Base-by-base conservation (phyloP, 2,329 filamentous ascomycete genomes). In the Leptosphaerulina australis region DNA sequence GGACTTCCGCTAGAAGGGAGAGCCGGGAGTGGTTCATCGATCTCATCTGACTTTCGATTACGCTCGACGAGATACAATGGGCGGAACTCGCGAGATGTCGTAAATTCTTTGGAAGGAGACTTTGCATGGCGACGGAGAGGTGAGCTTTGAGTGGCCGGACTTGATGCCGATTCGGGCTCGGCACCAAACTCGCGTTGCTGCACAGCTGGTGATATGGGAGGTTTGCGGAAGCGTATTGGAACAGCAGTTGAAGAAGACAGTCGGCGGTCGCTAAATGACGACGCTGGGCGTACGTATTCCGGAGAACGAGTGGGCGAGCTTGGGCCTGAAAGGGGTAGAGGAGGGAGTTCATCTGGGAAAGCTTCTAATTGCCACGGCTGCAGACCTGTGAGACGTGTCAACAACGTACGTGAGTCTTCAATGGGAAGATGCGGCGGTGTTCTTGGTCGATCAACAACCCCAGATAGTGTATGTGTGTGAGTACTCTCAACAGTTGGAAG, bases 31-130 rank as follows among this genome's bases (percentile, higher is more conserved):
- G 75, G 64, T 31, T 78, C 72, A 4, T 65, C 62, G 11, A 67
- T 44, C 26, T 70, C 68, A 17, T 62, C 54, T 15, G 64, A 58
- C 45, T 73, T 72, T 17, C 69, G 59, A 34, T 71, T 83, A 22
- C 79, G 85, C 70, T 95, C 89, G 5, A 96, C 83, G 17, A 96
- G 84, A 72, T 89, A 93, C 7, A 97, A 76, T 0, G 92, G 92
- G 59, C 88, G 86, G 63, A 92, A 87, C 66, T 94, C 90, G 14
- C 80, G 81, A 56, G 74, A 83, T 34, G 72, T 73, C 52, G 74
- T 78, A 64, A 83, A 83, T 54, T 83, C 80, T 4, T 75, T 74
- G 1, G 81, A 83, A 43, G 72, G 74, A 0, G 76, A 72, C 26
- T 80, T 77, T 35, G 71, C 69, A 53, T 79, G 77, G 24, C 77